phyloP scores from a whole-genome alignment of 2,329 filamentous ascomycete species.

The Cladophialophora immunda region DNA sequence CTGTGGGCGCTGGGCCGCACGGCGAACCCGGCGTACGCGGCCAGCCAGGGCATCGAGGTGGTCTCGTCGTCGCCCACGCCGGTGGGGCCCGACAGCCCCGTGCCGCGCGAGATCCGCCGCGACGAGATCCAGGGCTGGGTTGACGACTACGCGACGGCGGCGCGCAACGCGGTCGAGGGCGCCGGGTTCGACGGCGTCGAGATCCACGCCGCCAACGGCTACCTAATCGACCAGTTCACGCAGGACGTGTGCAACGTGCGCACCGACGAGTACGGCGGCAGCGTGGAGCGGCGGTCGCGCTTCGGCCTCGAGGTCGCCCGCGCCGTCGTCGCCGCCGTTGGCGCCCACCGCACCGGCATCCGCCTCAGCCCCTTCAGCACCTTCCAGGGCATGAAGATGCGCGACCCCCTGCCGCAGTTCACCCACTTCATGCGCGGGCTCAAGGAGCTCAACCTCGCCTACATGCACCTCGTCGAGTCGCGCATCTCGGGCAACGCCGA shows the following conservation, averaged over 20 bases:
- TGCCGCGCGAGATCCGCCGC: constrained; percentile 44
- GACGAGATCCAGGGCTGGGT: constrained; percentile 56
- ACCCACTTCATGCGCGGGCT: constrained; percentile 61
- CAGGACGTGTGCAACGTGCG: constrained; percentile 60
- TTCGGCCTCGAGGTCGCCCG: constrained; percentile 62
- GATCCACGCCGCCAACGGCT: constrained; percentile 50
- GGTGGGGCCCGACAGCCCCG: constrained; percentile 10
- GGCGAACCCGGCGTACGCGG: constrained; percentile 50
- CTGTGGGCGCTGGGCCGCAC: constrained; percentile 69
- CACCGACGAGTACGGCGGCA: constrained; percentile 61
- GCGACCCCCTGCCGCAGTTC: constrained; percentile 68
- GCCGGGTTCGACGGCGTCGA: constrained; percentile 22
- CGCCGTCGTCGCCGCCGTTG: constrained; percentile 44
- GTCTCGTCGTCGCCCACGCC: constrained; percentile 20
- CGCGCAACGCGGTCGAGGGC: constrained; percentile 62
- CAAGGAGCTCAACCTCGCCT: constrained; percentile 62
- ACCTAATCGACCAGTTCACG: constrained; percentile 63
- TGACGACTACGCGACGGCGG: constrained; percentile 54
- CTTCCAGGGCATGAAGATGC: constrained; percentile 63
- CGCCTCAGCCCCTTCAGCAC: constrained; percentile 57
- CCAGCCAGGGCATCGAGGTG: constrained; percentile 44
- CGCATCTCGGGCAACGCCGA: constrained; percentile 53
- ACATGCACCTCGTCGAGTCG: constrained; percentile 66
- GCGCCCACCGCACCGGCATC: constrained; percentile 54
- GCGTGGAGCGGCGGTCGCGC: constrained; percentile 59